A percentile compares a stretch with the other conserved stretches of the same genome.
These are phyloP conservation scores for Seminavis robusta DNA, from an alignment of 108 stramenopile genomes.

Conservation along the genomic window DNA sequence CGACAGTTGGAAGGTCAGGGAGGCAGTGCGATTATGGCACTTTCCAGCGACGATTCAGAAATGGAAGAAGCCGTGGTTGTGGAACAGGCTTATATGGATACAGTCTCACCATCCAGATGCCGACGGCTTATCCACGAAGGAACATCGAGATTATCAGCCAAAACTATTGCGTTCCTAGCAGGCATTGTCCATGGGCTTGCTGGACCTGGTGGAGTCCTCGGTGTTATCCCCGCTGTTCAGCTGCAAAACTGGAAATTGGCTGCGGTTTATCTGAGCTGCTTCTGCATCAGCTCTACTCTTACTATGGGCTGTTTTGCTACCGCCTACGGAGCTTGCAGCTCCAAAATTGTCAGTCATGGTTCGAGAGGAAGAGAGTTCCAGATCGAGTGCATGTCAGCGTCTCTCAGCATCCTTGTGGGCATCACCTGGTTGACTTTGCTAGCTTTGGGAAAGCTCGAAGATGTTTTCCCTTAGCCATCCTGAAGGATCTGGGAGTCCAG, in stretches of 20 bases:
- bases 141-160: slow-evolving; percentile 1
- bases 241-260: slow-evolving; percentile 46
- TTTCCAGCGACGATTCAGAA: too few relatives aligned
- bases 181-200: slow-evolving; percentile 73
- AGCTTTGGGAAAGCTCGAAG: slow-evolving; percentile 49
- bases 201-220: slow-evolving; percentile 72
- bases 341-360: slow-evolving; percentile 16
- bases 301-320: slow-evolving; percentile 70
- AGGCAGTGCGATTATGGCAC: too few relatives aligned
- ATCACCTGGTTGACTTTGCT: slow-evolving; percentile 55
- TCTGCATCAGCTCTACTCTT: slow-evolving; percentile 50
- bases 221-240: slow-evolving; percentile 76
- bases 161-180: slow-evolving; percentile 30
- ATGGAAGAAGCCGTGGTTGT: background rate
- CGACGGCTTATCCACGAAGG: too few relatives aligned
- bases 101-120: background rate
- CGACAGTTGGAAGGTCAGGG: too few relatives aligned
- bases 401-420: slow-evolving; percentile 63
- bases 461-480: slow-evolving; percentile 42
- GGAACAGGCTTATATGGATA: background rate
- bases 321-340: slow-evolving; percentile 38
- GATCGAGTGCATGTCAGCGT: slow-evolving; percentile 51
- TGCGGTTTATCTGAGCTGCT: slow-evolving; percentile 47
- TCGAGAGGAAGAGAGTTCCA: slow-evolving; percentile 33
- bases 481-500: slow-evolving; percentile 1